phyloP scores from a whole-genome alignment of 108 stramenopile genomes.

The Nitzschia sp. region DNA sequence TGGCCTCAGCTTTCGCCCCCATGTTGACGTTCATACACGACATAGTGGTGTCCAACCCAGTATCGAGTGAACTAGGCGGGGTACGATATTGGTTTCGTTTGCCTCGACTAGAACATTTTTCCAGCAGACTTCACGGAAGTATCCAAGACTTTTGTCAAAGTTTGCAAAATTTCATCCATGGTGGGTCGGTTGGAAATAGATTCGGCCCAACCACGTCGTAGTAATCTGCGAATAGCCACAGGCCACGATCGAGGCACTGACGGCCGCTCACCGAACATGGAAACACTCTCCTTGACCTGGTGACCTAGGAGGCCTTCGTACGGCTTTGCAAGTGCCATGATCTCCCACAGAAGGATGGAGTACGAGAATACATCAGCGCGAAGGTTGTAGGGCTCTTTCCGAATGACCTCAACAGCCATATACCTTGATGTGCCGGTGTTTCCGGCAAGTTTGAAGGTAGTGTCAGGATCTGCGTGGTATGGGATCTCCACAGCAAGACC shows the following conservation, averaged over 20 bases:
- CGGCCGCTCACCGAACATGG: constrained; percentile 51
- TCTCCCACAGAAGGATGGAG: constrained; percentile 71
- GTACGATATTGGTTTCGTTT: too few relatives aligned
- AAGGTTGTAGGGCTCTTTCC: constrained; percentile 85
- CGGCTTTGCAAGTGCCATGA: constrained; percentile 55
- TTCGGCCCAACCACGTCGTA: constrained; percentile 52
- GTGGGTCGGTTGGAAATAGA: constrained; percentile 36
- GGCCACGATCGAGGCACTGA: constrained; percentile 54
- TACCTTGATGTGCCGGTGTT: constrained; percentile 80
- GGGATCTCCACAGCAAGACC: constrained; percentile 58
- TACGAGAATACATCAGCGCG: constrained; percentile 89
- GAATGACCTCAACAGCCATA: constrained; percentile 92
- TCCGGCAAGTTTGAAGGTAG: constrained; percentile 53
- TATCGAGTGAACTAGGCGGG: too few relatives aligned
- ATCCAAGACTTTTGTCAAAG: constrained; percentile 38
- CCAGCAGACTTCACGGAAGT: constrained; percentile 31
- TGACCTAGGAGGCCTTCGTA: constrained; percentile 53
- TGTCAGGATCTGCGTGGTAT: constrained; percentile 36
- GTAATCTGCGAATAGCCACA: constrained; percentile 37
- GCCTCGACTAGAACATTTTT: constrained; percentile 24
- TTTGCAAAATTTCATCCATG: constrained; percentile 40
- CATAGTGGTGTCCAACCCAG: too few relatives aligned
- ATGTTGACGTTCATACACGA: too few relatives aligned
- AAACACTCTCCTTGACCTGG: constrained; percentile 56
- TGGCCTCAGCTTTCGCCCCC: too few relatives aligned